These are phyloP conservation scores for Malania oleifera DNA, from an alignment of 164 flowering plant species.

Conservation along the genomic window DNA sequence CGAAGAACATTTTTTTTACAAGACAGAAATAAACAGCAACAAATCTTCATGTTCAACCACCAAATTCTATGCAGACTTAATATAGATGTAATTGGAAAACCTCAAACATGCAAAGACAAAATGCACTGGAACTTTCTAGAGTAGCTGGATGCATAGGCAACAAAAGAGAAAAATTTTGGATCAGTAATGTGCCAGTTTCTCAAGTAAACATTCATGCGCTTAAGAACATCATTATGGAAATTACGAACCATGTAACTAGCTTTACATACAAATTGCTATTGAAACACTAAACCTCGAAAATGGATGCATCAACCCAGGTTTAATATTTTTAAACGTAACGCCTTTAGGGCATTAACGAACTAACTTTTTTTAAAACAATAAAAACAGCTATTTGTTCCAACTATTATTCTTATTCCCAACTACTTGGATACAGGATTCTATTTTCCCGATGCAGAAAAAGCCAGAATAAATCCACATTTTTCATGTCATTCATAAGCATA, in stretches of 20 bases:
- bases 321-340: no score
- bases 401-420: no score
- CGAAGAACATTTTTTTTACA: conserved; percentile 2
- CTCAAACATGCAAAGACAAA: no score
- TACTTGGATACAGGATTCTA: no score
- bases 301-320: no score
- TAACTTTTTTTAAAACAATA: no score
- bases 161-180: not conserved
- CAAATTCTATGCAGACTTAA: not conserved
- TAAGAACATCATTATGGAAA: not conserved
- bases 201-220: not conserved
- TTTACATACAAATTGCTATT: not conserved
- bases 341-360: no score
- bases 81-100: conserved; percentile 1
- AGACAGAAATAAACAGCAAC: not conserved
- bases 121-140: not conserved
- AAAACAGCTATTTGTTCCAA: no score
- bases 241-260: not conserved
- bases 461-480: no score
- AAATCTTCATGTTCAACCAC: conserved; percentile 3
- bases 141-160: not conserved
- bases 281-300: no score
- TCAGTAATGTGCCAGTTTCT: not conserved
- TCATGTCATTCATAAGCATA: no score
- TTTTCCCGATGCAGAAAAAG: no score